Evolutionary conservation across 176 grass and related monocot species (phyloP).

Genomic region (Carex littledalei): DNA sequence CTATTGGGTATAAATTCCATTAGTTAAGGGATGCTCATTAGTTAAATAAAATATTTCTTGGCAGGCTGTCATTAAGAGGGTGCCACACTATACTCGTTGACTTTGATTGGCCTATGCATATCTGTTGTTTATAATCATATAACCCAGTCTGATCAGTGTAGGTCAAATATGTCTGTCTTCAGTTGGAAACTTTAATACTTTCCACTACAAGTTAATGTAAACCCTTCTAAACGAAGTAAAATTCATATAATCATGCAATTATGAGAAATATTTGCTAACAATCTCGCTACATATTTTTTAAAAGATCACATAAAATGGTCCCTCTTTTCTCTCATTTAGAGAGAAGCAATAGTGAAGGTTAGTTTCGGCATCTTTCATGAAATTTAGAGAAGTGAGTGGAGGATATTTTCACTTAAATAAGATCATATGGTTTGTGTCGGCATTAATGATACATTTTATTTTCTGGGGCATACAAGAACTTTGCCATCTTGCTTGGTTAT

Average conservation of each 20-base stretch:
- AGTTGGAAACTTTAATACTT: background rate
- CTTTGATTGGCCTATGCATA: background rate
- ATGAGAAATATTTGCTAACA: background rate
- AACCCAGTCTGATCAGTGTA: background rate
- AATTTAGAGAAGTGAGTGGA: background rate
- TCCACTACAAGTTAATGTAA: background rate
- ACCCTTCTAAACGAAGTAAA: background rate
- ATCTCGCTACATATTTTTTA: background rate
- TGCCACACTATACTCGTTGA: constrained; percentile 1
- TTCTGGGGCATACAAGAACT: background rate
- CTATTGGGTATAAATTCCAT: background rate
- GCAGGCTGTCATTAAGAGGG: background rate
- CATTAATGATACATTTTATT: background rate
- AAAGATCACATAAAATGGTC: background rate
- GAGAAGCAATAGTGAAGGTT: background rate
- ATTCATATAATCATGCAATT: background rate
- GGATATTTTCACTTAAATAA: background rate
- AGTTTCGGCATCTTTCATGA: background rate
- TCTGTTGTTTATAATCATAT: background rate
- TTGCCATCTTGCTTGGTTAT: background rate
- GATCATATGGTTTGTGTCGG: background rate
- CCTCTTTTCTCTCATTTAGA: background rate
- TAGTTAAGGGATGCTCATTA: background rate
- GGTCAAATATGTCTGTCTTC: background rate
- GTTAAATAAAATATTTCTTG: background rate